These are phyloP conservation scores for Penicillium sclerotiorum DNA, from an alignment of 2,329 filamentous ascomycete species.

Conservation along the genomic window DNA sequence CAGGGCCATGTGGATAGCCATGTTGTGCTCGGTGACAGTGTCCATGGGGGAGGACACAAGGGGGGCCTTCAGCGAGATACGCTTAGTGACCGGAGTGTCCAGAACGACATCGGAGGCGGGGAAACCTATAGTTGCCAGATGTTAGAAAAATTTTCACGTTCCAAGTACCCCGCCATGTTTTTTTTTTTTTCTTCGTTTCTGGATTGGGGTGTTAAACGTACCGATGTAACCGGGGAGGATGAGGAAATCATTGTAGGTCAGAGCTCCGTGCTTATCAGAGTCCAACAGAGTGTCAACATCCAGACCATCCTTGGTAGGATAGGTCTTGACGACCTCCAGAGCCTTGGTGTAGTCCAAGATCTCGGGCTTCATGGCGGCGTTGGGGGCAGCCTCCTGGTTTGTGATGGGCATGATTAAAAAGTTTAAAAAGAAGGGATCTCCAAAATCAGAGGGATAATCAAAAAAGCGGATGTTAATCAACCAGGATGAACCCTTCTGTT, in stretches of 20 bases:
- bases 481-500: slow-evolving; percentile 52
- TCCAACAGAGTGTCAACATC: slow-evolving; percentile 84
- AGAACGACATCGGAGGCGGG: slow-evolving; percentile 84
- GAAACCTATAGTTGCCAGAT: slow-evolving; percentile 62
- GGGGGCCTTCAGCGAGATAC: slow-evolving; percentile 92
- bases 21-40: slow-evolving; percentile 98
- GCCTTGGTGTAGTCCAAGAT: slow-evolving; percentile 75
- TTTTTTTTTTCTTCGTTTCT: too few species aligned
- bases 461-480: slow-evolving; percentile 42
- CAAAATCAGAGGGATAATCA: slow-evolving; percentile 28
- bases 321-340: slow-evolving; percentile 77
- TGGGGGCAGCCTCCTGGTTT: slow-evolving; percentile 62
- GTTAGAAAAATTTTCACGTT: slow-evolving; percentile 18
- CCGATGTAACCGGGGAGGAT: slow-evolving; percentile 95
- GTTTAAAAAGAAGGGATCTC: slow-evolving; percentile 42
- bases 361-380: slow-evolving; percentile 53
- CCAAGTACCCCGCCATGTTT: slow-evolving; percentile 1
- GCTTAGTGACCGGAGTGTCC: slow-evolving; percentile 91
- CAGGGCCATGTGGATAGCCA: slow-evolving; percentile 86
- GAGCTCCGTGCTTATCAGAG: slow-evolving; percentile 85
- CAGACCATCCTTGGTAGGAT: slow-evolving; percentile 80
- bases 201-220: slow-evolving; percentile 48
- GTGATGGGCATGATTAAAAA: slow-evolving; percentile 68
- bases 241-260: slow-evolving; percentile 99
- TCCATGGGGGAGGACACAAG: slow-evolving; percentile 99